phyloP scores from a whole-genome alignment of 75 land plant species.

The Sequoia sempervirens region DNA sequence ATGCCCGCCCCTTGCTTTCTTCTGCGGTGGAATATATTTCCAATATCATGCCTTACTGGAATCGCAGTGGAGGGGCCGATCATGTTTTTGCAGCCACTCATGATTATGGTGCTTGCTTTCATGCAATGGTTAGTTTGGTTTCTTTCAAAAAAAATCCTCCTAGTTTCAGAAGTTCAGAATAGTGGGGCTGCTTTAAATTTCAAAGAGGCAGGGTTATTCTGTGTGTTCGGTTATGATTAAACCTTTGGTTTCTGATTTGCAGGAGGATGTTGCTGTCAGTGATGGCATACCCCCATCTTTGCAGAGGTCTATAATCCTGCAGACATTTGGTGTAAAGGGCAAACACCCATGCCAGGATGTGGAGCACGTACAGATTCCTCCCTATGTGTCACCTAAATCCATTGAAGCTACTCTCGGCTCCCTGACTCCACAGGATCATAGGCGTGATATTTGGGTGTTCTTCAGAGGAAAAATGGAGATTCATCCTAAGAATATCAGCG shows the following conservation, averaged over 20 bases:
- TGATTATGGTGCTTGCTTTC: conserved; percentile 91
- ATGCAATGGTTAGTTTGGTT: conserved; percentile 59
- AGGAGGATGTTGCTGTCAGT: conserved; percentile 65
- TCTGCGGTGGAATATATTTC: conserved; percentile 68
- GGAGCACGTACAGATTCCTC: conserved; percentile 79
- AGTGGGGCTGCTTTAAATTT: too few species aligned
- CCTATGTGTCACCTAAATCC: conserved; percentile 56
- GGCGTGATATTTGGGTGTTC: conserved; percentile 64
- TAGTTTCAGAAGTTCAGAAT: neutral
- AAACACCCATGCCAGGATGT: conserved; percentile 79
- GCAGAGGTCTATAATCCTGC: conserved; percentile 74
- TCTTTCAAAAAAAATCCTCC: neutral
- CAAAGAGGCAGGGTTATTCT: neutral
- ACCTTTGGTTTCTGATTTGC: conserved; percentile 11
- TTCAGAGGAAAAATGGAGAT: conserved; percentile 97
- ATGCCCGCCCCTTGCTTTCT: conserved; percentile 51
- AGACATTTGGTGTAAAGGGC: conserved; percentile 72
- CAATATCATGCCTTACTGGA: conserved; percentile 69
- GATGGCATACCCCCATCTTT: conserved; percentile 72
- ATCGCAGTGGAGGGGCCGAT: conserved; percentile 69
- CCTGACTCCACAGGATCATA: conserved; percentile 25
- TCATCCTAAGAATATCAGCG: conserved; percentile 87
- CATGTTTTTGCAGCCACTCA: conserved; percentile 93
- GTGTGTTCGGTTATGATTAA: neutral
- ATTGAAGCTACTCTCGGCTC: conserved; percentile 20